Evolutionary conservation across 2,329 filamentous ascomycete genomes (phyloP), one percentile per base, ranked within the genome.

Genomic region (Torrubiellomyces zombiae): DNA sequence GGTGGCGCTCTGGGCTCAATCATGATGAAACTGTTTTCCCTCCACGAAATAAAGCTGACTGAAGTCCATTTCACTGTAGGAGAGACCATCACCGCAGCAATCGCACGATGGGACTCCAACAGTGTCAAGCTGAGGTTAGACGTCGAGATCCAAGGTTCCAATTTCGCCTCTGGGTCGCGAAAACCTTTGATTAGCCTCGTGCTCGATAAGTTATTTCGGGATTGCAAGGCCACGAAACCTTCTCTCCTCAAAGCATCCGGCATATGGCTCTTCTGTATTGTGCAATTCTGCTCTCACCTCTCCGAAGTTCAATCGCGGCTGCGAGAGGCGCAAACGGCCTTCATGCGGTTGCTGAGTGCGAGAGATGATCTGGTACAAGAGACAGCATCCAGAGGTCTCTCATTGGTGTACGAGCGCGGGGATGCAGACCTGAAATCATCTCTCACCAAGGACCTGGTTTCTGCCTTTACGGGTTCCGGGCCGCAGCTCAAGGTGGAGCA

Each of bases 311-410:
- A 91, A 42, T 56, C 59, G 4, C 68, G 72, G 9, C 58, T 98
- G 19, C 65, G 80, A 24, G 69, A 82, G 38, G 83, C 76, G 30
- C 89, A 98, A 47, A 67, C 66, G 18, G 78, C 82, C 0, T 98
- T 98, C 48, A 85, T 91, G 60, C 64, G 75, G 14, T 74, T 94
- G 16, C 63, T 98, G 9, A 76, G 75, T 10, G 83, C 91, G 29
- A 68, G 85, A 12, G 89, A 98, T 40, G 85, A 95, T 43, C 67
- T 95, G 7, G 83, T 95, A 1, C 89, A 98, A 48, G 89, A 98
- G 50, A 91, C 83, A 4, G 85, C 89, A 4, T 93, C 86, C 1
- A 66, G 86, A 29, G 89, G 89, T 1, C 61, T 98, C 16, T 75
- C 81, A n/a, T 52, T 95, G 23, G 83, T 95, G 2, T 98, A 95